These are phyloP conservation scores for Pseudogymnoascus sp. DNA, from an alignment of 2,329 filamentous ascomycete genomes.

Conservation along the genomic window DNA sequence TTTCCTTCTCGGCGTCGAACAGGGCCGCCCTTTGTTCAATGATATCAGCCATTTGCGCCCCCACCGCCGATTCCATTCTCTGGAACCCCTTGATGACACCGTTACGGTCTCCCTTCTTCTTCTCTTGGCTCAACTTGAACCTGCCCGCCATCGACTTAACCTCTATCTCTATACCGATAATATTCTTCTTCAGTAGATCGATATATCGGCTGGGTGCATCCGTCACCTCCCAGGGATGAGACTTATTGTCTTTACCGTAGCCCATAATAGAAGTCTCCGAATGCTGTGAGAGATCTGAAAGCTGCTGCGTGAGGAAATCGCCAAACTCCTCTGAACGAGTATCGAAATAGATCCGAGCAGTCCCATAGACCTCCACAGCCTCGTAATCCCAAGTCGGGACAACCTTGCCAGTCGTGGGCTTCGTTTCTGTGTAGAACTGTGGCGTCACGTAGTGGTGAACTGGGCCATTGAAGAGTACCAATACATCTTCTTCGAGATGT, in stretches of 20 bases:
- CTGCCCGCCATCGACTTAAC: slow-evolving; percentile 51
- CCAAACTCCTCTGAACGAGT: slow-evolving; percentile 37
- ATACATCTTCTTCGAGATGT: slow-evolving; percentile 43
- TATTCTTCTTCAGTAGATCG: slow-evolving; percentile 48
- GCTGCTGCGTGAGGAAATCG: slow-evolving; percentile 43
- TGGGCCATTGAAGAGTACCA: slow-evolving; percentile 54
- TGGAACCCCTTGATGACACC: too few species aligned
- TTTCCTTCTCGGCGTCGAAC: background rate
- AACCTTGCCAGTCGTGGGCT: slow-evolving; percentile 56
- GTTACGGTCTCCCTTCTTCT: too few species aligned
- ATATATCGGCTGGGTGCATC: slow-evolving; percentile 53
- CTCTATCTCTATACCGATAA: slow-evolving; percentile 54
- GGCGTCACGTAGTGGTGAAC: slow-evolving; percentile 60
- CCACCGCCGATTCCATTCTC: background rate
- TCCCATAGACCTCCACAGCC: slow-evolving; percentile 57
- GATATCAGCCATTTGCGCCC: background rate
- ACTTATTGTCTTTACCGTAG: slow-evolving; percentile 35
- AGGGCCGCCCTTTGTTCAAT: background rate
- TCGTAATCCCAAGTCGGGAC: slow-evolving; percentile 67
- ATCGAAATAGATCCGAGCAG: slow-evolving; percentile 47
- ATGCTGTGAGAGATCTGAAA: slow-evolving; percentile 44
- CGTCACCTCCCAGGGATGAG: slow-evolving; percentile 46
- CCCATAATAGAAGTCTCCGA: slow-evolving; percentile 51
- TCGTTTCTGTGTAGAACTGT: slow-evolving; percentile 61
- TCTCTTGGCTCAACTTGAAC: slow-evolving; percentile 47